These are phyloP conservation scores for Anthoceros angustus DNA, from an alignment of 225 moss, liverwort and hornwort species.

Conservation along the genomic window DNA sequence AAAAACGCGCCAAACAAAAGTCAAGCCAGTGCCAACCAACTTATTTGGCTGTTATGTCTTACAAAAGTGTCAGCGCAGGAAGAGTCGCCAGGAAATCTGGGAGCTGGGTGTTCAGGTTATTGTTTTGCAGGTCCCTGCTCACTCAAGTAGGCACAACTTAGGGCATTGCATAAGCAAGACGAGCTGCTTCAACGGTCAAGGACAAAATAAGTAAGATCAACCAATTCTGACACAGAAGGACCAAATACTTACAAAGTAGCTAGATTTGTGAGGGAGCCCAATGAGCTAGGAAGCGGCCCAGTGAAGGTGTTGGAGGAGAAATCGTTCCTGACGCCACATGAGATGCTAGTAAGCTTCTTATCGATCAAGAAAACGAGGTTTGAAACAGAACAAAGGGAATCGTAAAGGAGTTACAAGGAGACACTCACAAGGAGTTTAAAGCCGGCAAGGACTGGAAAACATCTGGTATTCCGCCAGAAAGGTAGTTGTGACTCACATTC, in stretches of 20 bases:
- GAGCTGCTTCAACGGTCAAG: slow-evolving; percentile 6
- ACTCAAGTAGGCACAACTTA: not conserved
- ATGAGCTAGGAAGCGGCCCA: not conserved
- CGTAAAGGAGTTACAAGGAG: not conserved
- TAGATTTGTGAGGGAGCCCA: not conserved
- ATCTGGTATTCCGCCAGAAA: slow-evolving; percentile 46
- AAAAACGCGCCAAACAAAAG: not conserved
- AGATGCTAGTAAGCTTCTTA: not conserved
- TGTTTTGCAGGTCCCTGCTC: slow-evolving; percentile 35
- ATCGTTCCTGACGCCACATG: not conserved
- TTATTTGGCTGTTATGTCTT: slow-evolving; percentile 18
- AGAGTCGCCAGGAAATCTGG: slow-evolving; percentile 30
- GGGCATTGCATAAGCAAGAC: not conserved
- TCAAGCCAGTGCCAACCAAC: not conserved
- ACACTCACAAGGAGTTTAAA: slow-evolving; percentile 11
- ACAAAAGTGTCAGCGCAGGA: slow-evolving; percentile 21
- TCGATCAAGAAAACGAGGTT: no score
- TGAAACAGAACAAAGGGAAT: not conserved
- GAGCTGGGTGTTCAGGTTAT: slow-evolving; percentile 31
- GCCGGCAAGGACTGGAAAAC: slow-evolving; percentile 35
- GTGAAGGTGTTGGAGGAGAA: not conserved
- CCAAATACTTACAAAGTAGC: slow-evolving; percentile 21
- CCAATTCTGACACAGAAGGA: slow-evolving; percentile 7
- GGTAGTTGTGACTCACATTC: slow-evolving; percentile 31
- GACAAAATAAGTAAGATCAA: slow-evolving; percentile 6